These are phyloP conservation scores for Macroventuria anomochaeta DNA, from an alignment of 2,329 filamentous ascomycete genomes.

Conservation along the genomic window DNA sequence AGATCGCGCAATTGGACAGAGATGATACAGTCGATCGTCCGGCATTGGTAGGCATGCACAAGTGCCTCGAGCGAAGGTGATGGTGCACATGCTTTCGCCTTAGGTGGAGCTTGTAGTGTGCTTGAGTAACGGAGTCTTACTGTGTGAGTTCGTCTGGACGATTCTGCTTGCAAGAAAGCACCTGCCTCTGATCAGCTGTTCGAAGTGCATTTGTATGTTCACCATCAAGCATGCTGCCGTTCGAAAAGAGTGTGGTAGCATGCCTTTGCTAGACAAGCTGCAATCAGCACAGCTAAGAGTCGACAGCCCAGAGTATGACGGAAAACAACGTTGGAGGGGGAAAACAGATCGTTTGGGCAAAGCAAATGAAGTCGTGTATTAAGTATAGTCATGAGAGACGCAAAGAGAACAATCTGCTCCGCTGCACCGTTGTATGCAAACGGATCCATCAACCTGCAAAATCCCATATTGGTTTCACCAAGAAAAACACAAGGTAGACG, in stretches of 20 bases:
- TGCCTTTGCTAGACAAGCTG: not conserved
- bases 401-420: not conserved
- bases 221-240: too few relatives aligned
- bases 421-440: not conserved
- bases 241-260: not conserved
- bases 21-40: not conserved
- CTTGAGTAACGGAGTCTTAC: too few relatives aligned
- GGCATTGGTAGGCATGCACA: not conserved
- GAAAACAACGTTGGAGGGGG: too few relatives aligned
- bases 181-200: not conserved
- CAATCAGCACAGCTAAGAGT: not conserved
- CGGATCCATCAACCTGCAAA: not conserved
- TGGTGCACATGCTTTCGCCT: not conserved
- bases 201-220: not conserved
- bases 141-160: too few relatives aligned
- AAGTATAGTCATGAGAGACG: not conserved
- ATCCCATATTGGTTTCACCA: too few relatives aligned
- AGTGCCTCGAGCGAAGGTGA: not conserved
- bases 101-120: too few relatives aligned
- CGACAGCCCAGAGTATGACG: too few relatives aligned
- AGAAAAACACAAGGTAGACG: not conserved
- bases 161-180: too few relatives aligned
- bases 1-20: not conserved
- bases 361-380: constrained; percentile 2
- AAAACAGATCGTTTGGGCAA: not conserved